These are phyloP conservation scores for Arabidopsis hybrid DNA, from an alignment of 441 rosid species.

Conservation along the genomic window DNA sequence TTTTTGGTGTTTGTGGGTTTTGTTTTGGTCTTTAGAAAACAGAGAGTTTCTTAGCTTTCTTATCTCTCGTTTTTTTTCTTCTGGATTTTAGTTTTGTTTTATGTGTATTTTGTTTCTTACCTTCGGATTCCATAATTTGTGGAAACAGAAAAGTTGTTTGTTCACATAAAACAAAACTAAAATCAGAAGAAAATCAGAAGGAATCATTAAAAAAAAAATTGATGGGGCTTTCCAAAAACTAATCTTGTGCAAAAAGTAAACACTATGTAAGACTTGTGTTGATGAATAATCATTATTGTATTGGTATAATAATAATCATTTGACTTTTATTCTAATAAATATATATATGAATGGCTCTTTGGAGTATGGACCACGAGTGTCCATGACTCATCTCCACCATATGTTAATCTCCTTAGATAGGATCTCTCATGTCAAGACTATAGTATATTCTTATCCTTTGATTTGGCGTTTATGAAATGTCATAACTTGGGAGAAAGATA, in stretches of 20 bases:
- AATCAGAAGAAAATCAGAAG: too few species aligned
- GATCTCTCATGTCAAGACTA: slow-evolving; percentile 23
- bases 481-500: neutral
- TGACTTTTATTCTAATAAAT: slow-evolving; percentile 2
- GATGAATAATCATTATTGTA: neutral
- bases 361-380: slow-evolving; percentile 18
- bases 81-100: neutral
- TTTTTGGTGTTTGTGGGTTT: too few species aligned
- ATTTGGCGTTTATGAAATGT: neutral
- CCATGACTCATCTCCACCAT: slow-evolving; percentile 37
- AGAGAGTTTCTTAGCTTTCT: neutral
- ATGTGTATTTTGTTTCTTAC: neutral
- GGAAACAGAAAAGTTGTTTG: neutral
- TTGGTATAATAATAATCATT: neutral
- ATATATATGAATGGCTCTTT: slow-evolving; percentile 17
- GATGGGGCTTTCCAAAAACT: too few species aligned
- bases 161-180: too few species aligned
- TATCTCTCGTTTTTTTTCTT: neutral
- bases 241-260: too few species aligned
- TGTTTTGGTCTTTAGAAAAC: neutral
- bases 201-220: too few species aligned
- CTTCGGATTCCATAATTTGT: neutral
- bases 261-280: neutral
- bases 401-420: slow-evolving; percentile 16
- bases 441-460: slow-evolving; percentile 14